phyloP scores from a whole-genome alignment of 139 green algal species.

The Edaphochlamys debaryana region DNA sequence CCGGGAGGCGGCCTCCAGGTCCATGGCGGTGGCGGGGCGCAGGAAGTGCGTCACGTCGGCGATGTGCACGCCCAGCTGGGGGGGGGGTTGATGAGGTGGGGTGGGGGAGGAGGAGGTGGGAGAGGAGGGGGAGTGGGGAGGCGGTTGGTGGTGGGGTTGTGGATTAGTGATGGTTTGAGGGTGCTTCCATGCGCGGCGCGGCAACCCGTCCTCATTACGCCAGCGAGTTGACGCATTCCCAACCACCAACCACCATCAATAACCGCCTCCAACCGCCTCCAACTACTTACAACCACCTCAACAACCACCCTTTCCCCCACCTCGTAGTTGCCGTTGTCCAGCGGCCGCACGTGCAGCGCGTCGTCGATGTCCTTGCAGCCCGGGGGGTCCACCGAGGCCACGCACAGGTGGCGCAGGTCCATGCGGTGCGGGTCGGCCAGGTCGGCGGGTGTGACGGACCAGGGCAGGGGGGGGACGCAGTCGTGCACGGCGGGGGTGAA shows the following conservation, averaged over 20 bases:
- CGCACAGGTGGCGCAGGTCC: conserved; percentile 35
- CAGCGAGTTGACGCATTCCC: too few relatives aligned
- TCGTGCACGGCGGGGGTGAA: conserved; percentile 92
- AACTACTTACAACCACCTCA: too few relatives aligned
- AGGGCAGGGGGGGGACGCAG: conserved; percentile 94
- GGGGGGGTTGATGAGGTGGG: neutral
- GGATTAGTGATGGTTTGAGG: too few relatives aligned
- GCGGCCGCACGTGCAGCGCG: conserved; percentile 79
- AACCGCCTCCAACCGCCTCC: too few relatives aligned
- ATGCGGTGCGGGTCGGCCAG: conserved; percentile 41
- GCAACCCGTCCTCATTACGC: too few relatives aligned
- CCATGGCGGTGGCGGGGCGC: conserved; percentile 75
- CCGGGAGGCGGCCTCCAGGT: conserved; percentile 80
- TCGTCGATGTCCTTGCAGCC: conserved; percentile 95
- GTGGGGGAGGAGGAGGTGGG: neutral
- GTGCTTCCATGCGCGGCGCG: too few relatives aligned
- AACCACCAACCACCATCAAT: too few relatives aligned
- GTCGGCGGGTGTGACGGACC: conserved; percentile 72
- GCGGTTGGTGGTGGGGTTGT: neutral
- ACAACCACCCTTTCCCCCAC: conserved; percentile 27
- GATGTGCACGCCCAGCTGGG: conserved; percentile 89
- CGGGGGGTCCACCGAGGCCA: conserved; percentile 88
- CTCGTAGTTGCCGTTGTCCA: conserved; percentile 75
- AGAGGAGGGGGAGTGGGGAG: neutral
- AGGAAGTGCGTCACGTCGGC: conserved; percentile 95